Percentiles rank a stretch among this genome's conserved stretches.
Conservation (phyloP, 768 basidiomycete species). For the Pulveroboletus sp. region DNA sequence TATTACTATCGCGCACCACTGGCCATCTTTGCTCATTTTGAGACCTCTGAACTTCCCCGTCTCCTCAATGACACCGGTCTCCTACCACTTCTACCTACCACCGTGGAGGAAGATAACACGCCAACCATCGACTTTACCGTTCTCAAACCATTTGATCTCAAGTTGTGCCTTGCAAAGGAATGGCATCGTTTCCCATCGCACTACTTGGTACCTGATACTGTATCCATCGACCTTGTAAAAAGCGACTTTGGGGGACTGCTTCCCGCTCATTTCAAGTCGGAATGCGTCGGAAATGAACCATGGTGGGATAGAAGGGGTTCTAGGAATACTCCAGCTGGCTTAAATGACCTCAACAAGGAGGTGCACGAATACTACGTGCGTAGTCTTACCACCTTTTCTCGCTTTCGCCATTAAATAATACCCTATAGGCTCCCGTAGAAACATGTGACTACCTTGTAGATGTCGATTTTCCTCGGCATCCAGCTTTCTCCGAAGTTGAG, state of each 20-base stretch:
- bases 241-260: slow-evolving; percentile 89
- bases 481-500: slow-evolving; percentile 54
- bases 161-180: slow-evolving; percentile 88
- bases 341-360: slow-evolving; percentile 90
- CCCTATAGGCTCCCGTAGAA: slow-evolving; percentile 57
- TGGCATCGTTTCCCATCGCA: slow-evolving; percentile 95
- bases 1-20: slow-evolving; percentile 92
- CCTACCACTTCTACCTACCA: slow-evolving; percentile 45
- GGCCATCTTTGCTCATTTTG: slow-evolving; percentile 64
- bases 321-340: slow-evolving; percentile 51
- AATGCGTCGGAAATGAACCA: slow-evolving; percentile 24
- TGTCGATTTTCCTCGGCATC: slow-evolving; percentile 77
- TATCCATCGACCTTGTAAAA: slow-evolving; percentile 86
- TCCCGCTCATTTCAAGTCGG: slow-evolving; percentile 70
- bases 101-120: slow-evolving; percentile 42
- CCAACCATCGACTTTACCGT: slow-evolving; percentile 63
- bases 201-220: slow-evolving; percentile 80
- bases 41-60: slow-evolving; percentile 75
- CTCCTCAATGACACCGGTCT: slow-evolving; percentile 73
- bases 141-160: slow-evolving; percentile 67
- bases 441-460: slow-evolving; percentile 91
- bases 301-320: slow-evolving; percentile 53
- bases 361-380: slow-evolving; percentile 76
- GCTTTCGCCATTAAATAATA: slow-evolving; percentile 1
- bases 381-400: slow-evolving; percentile 6